Conservation (phyloP, 208 protist genomes). For the Trypanosoma mega region DNA sequence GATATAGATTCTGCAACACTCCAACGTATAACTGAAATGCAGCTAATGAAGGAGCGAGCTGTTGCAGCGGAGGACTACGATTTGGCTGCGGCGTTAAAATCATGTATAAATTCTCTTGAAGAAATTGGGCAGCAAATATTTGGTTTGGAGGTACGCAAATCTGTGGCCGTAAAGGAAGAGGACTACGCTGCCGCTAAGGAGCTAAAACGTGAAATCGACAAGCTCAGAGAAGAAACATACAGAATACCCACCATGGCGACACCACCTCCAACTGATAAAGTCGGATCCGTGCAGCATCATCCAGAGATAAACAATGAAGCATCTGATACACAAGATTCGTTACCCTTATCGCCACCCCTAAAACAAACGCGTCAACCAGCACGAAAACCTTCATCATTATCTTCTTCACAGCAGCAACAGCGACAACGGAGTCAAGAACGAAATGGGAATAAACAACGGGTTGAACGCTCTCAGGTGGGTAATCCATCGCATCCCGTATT, state of each 20-base stretch:
- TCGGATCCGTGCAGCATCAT: too few species aligned
- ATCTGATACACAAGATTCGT: too few species aligned
- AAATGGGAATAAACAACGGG: constrained; percentile 4
- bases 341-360: too few species aligned
- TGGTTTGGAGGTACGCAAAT: constrained; percentile 66
- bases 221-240: constrained; percentile 32
- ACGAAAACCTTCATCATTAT: constrained; percentile 1
- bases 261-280: neutral
- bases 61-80: constrained; percentile 90
- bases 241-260: constrained; percentile 10
- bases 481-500: constrained; percentile 13
- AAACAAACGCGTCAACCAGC: neutral
- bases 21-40: constrained; percentile 46
- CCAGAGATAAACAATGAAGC: too few species aligned
- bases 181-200: constrained; percentile 81
- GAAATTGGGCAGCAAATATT: constrained; percentile 43
- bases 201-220: constrained; percentile 78
- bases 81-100: constrained; percentile 66
- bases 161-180: constrained; percentile 62
- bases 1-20: constrained; percentile 33
- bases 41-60: constrained; percentile 63
- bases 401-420: constrained; percentile 1
- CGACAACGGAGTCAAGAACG: too few species aligned
- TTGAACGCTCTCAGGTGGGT: neutral
- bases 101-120: constrained; percentile 50